phyloP scores from a whole-genome alignment of 371 early-diverging fungal genomes.

The Rhizopus microsporus region DNA sequence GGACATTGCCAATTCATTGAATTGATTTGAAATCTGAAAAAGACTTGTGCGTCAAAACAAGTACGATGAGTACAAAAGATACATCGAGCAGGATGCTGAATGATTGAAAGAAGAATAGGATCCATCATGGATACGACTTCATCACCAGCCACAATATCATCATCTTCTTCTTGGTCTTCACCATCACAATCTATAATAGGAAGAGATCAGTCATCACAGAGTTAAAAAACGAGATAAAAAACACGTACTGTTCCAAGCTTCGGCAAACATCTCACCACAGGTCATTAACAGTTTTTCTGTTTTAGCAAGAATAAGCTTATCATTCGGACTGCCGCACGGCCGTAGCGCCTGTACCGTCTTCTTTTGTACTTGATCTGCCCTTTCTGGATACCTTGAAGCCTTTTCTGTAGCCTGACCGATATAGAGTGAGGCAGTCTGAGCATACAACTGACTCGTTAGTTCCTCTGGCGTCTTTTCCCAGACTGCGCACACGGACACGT shows the following conservation, averaged over 20 bases:
- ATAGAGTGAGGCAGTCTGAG: constrained; percentile 24
- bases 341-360: constrained; percentile 16
- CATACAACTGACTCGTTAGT: constrained; percentile 30
- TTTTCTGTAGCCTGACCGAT: constrained; percentile 27
- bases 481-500: constrained; percentile 36
- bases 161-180: constrained; percentile 16
- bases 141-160: constrained; percentile 26
- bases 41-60: constrained; percentile 36
- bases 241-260: constrained; percentile 24
- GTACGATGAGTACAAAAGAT: constrained; percentile 43
- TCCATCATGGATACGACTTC: constrained; percentile 38
- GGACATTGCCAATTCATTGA: constrained; percentile 32
- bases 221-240: background rate
- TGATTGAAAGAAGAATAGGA: constrained; percentile 31
- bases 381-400: constrained; percentile 11
- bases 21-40: constrained; percentile 20
- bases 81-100: constrained; percentile 41
- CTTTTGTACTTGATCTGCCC: constrained; percentile 18
- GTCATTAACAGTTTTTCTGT: constrained; percentile 19
- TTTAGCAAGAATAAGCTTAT: constrained; percentile 13
- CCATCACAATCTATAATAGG: background rate
- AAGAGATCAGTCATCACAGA: background rate
- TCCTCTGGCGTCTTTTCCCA: constrained; percentile 34
- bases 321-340: constrained; percentile 14
- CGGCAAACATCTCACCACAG: constrained; percentile 19